Percentiles rank a stretch among this genome's conserved stretches.
These are phyloP conservation scores for Gaeumannomyces tritici DNA, from an alignment of 2,329 filamentous ascomycete species.

Conservation along the genomic window DNA sequence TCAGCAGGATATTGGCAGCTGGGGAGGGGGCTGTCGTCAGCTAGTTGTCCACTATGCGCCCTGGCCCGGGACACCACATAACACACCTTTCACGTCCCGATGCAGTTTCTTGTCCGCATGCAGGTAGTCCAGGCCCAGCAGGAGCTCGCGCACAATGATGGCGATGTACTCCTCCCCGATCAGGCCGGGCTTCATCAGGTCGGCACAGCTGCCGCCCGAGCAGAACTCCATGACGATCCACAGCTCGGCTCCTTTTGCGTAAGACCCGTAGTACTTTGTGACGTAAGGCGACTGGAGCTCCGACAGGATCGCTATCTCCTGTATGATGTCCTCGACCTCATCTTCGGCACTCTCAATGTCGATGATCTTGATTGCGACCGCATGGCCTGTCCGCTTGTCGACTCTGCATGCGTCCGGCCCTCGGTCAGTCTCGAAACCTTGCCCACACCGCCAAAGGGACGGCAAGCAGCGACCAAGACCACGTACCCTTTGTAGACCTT, in stretches of 20 bases:
- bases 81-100: conserved; percentile 81
- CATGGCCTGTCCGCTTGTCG: conserved; percentile 84
- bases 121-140: conserved; percentile 85
- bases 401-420: conserved; percentile 45
- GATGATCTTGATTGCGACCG: conserved; percentile 97
- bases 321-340: conserved; percentile 98
- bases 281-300: conserved; percentile 94
- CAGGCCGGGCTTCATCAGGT: conserved; percentile 86
- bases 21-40: not conserved
- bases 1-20: conserved; percentile 90
- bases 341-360: conserved; percentile 98
- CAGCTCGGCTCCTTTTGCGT: conserved; percentile 87
- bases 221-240: conserved; percentile 99
- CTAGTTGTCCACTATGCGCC: not conserved
- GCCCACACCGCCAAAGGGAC: conserved; percentile 2
- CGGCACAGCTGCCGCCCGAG: conserved; percentile 89
- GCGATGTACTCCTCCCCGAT: conserved; percentile 95
- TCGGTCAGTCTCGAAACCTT: not conserved
- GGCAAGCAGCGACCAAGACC: conserved; percentile 4
- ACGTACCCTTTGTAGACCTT: conserved; percentile 93
- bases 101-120: conserved; percentile 95
- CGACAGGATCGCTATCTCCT: conserved; percentile 95
- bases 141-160: conserved; percentile 83
- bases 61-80: conserved; percentile 6
- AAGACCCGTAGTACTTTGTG: conserved; percentile 96